phyloP scores from a whole-genome alignment of 2,329 filamentous ascomycete genomes.

The Aspergillus sojae region DNA sequence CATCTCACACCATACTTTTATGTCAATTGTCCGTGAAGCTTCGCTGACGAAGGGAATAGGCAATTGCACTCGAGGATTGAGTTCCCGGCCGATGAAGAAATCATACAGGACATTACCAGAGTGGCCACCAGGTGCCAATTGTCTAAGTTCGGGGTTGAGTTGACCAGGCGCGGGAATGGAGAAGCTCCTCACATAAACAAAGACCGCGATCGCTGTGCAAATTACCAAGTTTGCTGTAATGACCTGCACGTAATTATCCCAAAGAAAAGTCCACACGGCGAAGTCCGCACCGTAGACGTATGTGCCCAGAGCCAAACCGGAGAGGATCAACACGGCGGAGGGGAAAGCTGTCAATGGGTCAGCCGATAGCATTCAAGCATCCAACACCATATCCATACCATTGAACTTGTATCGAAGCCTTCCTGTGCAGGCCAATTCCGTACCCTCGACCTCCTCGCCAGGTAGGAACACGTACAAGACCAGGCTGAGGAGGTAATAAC shows the following conservation, averaged over 20 bases:
- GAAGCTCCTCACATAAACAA: constrained; percentile 82
- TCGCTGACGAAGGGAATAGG: constrained; percentile 73
- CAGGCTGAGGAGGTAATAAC: constrained; percentile 77
- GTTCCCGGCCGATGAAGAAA: constrained; percentile 94
- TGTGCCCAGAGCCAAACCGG: constrained; percentile 74
- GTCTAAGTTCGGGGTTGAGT: constrained; percentile 71
- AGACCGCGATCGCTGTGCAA: constrained; percentile 71
- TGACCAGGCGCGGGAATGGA: constrained; percentile 63
- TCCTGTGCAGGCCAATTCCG: constrained; percentile 69
- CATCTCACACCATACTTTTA: constrained; percentile 88
- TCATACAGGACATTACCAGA: constrained; percentile 88
- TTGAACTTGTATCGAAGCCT: constrained; percentile 82
- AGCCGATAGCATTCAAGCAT: constrained; percentile 16
- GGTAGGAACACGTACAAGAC: constrained; percentile 77
- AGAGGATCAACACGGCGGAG: constrained; percentile 73
- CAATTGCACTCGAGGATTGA: constrained; percentile 77
- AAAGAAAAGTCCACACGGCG: constrained; percentile 87
- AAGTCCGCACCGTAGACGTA: constrained; percentile 77
- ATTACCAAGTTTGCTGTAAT: constrained; percentile 82
- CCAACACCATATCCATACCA: constrained; percentile 49
- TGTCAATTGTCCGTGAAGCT: constrained; percentile 67
- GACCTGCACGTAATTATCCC: constrained; percentile 85
- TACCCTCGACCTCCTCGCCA: constrained; percentile 70
- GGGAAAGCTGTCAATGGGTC: constrained; percentile 62
- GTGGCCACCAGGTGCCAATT: constrained; percentile 79